Evolutionary conservation across 768 basidiomycete genomes (phyloP), one percentile per base, ranked within the genome.

Genomic region (Russula lepida): DNA sequence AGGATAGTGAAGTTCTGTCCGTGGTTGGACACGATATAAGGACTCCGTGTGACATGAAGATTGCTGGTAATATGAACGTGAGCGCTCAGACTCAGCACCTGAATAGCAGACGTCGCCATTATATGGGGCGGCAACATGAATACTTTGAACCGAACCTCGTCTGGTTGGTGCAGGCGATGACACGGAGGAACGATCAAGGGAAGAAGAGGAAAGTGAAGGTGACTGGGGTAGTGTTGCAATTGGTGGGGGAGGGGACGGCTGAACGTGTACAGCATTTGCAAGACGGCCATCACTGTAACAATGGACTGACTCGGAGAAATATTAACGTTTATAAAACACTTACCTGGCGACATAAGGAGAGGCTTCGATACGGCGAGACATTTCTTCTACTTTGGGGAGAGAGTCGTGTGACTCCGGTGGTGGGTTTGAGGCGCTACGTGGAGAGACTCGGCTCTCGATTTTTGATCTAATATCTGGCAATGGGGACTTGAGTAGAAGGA

Each of bases 141-240:
- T 54, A 59, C 68, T 43, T 71, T 71, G 64, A 68, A 54, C 69
- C 73, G 63, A 75, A 74, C 63, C 76, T 72, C 67, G 63, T 64
- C 72, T 81, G 75, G 56, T 79, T 68, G 63, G 74, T 25, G 82
- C 81, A 7, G 86, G 83, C 1, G 84, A 82, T n/a, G 78, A 78
- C 48, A 81, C 78, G 35, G 81, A 79, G 48, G 81, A 81, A 68
- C 82, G 79, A 74, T 84, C 84, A 37, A 80, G 74, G 0, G 83
- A 83, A 47, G 82, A 81, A 37, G 80, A 77, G 11, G 82, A 84
- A 37, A 81, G 74, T 6, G 84, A 81, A 43, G 85, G 84, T 0
- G 85, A 86, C 68, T 82, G 81, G 27, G 82, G 73, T 62, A 77
- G 75, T 47, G 78, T 76, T 11, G 79, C 78, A 62, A 78, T 79